Conservation (phyloP, 768 basidiomycete species). For the Leccinum fibrillosum region DNA sequence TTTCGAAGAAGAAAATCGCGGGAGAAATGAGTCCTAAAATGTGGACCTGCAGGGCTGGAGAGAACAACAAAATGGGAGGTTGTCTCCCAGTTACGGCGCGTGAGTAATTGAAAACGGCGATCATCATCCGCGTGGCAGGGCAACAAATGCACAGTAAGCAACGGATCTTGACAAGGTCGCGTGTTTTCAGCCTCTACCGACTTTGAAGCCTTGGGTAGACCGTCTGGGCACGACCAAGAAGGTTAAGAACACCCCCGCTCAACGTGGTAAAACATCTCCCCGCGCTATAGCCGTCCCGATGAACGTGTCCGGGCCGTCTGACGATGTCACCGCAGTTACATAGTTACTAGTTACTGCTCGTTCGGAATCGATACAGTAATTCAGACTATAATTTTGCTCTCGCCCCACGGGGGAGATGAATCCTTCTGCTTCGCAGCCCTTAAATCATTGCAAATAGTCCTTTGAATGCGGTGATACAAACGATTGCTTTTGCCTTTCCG, state of each 20-base stretch:
- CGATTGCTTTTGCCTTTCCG: not conserved
- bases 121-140: constrained; percentile 11
- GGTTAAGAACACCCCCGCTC: not conserved
- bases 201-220: not conserved
- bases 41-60: not conserved
- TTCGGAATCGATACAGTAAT: not conserved
- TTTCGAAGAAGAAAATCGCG: not conserved
- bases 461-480: not conserved
- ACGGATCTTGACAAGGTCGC: not conserved
- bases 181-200: not conserved
- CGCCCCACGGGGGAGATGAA: not conserved
- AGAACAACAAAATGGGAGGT: no score
- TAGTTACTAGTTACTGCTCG: not conserved
- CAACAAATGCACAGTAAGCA: not conserved
- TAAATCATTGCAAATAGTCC: not conserved
- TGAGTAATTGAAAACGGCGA: not conserved
- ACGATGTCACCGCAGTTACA: not conserved
- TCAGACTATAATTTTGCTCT: not conserved
- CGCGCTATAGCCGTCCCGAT: not conserved
- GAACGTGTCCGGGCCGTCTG: not conserved
- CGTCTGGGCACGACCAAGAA: not conserved
- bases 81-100: not conserved
- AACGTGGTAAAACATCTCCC: not conserved
- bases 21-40: not conserved
- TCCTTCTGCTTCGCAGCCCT: not conserved